A percentile compares a stretch with the other conserved stretches of the same genome.
These are phyloP conservation scores for Cadophora luteo-olivacea DNA, from an alignment of 2,329 filamentous ascomycete genomes.

Conservation along the genomic window DNA sequence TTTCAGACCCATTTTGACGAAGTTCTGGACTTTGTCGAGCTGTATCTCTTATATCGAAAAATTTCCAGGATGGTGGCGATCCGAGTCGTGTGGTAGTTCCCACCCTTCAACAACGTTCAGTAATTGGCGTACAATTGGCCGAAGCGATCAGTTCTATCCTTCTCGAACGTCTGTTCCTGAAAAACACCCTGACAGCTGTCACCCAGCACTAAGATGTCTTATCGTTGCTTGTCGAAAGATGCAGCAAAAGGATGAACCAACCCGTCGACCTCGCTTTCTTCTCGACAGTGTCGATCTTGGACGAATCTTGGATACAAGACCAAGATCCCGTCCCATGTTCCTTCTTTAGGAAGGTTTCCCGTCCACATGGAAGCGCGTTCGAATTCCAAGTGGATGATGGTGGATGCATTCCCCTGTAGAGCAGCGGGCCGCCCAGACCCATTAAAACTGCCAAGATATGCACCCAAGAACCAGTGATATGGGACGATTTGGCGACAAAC, in stretches of 20 bases:
- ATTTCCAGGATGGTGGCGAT: background rate
- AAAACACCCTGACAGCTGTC: background rate
- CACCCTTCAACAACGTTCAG: background rate
- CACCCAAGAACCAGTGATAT: slow-evolving; percentile 14
- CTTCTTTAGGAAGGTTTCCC: slow-evolving; percentile 7
- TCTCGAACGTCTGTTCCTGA: slow-evolving; percentile 6
- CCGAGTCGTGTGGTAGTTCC: background rate
- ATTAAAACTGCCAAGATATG: slow-evolving; percentile 6
- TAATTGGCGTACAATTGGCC: background rate
- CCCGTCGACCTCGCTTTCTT: background rate
- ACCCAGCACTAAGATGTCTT: background rate
- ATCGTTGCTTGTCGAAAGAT: slow-evolving; percentile 3
- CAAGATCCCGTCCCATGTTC: background rate
- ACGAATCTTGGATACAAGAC: slow-evolving; percentile 3
- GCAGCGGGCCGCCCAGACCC: slow-evolving; percentile 14
- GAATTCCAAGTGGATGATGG: background rate
- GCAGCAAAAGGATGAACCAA: background rate
- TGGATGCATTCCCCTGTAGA: background rate
- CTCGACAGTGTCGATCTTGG: slow-evolving; percentile 11
- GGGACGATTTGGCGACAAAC: background rate
- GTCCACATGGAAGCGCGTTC: slow-evolving; percentile 1
- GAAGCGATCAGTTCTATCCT: background rate
- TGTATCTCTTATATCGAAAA: background rate
- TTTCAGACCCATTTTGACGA: slow-evolving; percentile 12
- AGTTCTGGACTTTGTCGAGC: background rate